phyloP scores from a whole-genome alignment of 2,329 filamentous ascomycete genomes.

The Atkinsonella hypoxylon region DNA sequence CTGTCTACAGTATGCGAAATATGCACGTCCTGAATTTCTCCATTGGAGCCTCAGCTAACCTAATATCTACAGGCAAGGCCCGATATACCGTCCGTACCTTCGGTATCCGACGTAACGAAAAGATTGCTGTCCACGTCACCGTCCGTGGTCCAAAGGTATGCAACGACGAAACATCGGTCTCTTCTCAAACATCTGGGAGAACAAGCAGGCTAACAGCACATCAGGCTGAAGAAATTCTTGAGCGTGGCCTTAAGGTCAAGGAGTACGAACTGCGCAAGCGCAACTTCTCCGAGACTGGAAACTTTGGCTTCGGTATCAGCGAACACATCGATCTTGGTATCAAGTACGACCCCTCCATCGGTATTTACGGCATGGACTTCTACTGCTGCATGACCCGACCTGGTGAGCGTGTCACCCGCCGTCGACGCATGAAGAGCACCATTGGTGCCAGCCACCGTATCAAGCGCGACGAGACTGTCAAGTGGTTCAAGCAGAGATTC shows the following conservation, averaged over 20 bases:
- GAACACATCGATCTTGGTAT: slow-evolving; percentile 99
- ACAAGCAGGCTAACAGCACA: slow-evolving; percentile 13
- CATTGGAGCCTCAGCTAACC: slow-evolving; percentile 9
- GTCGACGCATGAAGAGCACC: slow-evolving; percentile 75
- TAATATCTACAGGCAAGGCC: slow-evolving; percentile 66
- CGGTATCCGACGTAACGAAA: slow-evolving; percentile 99
- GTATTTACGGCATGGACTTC: slow-evolving; percentile 99
- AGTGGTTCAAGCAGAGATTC: slow-evolving; percentile 88
- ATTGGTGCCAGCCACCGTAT: slow-evolving; percentile 87
- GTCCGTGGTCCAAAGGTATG: slow-evolving; percentile 79
- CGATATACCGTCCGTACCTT: slow-evolving; percentile 99
- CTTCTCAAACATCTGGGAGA: neutral
- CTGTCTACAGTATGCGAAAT: slow-evolving; percentile 77
- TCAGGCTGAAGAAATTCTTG: slow-evolving; percentile 95
- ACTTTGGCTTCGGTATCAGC: slow-evolving; percentile 99
- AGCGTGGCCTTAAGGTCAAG: slow-evolving; percentile 99
- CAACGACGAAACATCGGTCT: slow-evolving; percentile 1
- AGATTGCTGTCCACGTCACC: slow-evolving; percentile 98
- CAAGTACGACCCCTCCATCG: slow-evolving; percentile 98
- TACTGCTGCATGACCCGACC: slow-evolving; percentile 99
- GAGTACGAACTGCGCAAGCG: slow-evolving; percentile 99
- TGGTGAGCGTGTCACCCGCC: slow-evolving; percentile 94
- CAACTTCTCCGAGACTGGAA: slow-evolving; percentile 99
- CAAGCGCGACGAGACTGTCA: slow-evolving; percentile 88
- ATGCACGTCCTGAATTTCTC: neutral